phyloP scores from a whole-genome alignment of 2,329 filamentous ascomycete species.

The Pestalotiopsis sp. region DNA sequence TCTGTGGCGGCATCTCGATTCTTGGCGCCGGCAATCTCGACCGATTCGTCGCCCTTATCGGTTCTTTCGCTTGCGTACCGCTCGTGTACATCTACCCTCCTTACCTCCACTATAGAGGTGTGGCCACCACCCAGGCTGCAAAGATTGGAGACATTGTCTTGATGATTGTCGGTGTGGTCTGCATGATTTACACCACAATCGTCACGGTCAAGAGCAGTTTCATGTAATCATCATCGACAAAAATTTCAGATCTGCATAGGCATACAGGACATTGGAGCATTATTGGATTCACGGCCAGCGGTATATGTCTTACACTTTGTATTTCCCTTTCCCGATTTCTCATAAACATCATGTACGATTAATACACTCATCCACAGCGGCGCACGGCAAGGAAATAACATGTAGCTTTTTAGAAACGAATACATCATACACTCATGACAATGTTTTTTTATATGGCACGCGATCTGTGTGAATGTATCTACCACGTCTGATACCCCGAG shows the following conservation, averaged over 20 bases:
- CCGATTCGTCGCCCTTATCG: constrained; percentile 73
- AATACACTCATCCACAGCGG: constrained; percentile 8
- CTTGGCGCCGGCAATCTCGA: constrained; percentile 69
- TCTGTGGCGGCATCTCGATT: constrained; percentile 63
- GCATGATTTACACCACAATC: constrained; percentile 71
- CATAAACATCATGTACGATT: background rate
- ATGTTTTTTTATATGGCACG: too few relatives aligned
- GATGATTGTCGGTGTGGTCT: constrained; percentile 62
- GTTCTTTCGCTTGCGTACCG: constrained; percentile 72
- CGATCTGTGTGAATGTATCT: background rate
- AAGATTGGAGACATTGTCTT: constrained; percentile 62
- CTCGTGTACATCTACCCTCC: constrained; percentile 78
- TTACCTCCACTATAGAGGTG: constrained; percentile 67
- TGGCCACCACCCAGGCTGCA: constrained; percentile 55
- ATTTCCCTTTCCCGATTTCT: background rate
- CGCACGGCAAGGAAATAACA: constrained; percentile 16
- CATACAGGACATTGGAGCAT: background rate
- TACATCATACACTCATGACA: background rate
- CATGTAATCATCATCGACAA: constrained; percentile 12
- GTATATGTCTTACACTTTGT: background rate
- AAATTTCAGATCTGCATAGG: background rate
- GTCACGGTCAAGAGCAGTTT: constrained; percentile 56
- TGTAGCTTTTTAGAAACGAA: background rate
- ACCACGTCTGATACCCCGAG: background rate
- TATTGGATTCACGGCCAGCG: background rate